These are phyloP conservation scores for Gossypioides kirkii DNA, from an alignment of 345 rosid species.

Conservation along the genomic window DNA sequence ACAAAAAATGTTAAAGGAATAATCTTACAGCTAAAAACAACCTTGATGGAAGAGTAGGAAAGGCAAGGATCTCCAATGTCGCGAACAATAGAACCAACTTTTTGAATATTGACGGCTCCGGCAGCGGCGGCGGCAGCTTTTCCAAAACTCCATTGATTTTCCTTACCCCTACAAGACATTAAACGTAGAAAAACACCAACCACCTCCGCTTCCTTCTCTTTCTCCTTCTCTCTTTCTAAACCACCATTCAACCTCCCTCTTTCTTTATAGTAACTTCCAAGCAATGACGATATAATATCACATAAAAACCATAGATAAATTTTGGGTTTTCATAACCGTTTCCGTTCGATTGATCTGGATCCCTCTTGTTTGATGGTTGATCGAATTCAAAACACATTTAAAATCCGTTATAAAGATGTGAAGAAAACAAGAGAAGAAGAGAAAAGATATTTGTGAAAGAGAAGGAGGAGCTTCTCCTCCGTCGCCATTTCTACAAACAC, in stretches of 20 bases:
- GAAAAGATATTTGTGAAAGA: conserved; percentile 21
- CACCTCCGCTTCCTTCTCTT: conserved; percentile 4
- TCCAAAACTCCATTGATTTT: conserved; percentile 71
- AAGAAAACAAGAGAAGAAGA: not conserved
- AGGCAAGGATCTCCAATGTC: conserved; percentile 86
- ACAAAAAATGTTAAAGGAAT: not conserved
- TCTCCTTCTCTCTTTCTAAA: conserved; percentile 18
- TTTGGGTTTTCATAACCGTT: not conserved
- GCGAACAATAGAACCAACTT: conserved; percentile 67
- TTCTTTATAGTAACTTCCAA: conserved; percentile 23
- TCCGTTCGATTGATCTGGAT: not conserved
- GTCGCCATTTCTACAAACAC: conserved; percentile 30
- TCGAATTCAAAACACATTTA: not conserved
- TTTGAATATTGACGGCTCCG: conserved; percentile 57
- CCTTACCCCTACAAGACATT: conserved; percentile 60
- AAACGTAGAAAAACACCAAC: conserved; percentile 23
- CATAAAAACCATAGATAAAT: not conserved
- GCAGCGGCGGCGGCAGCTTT: conserved; percentile 26
- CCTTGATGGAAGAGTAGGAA: conserved; percentile 64
- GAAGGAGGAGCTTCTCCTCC: conserved; percentile 47
- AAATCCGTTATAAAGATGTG: not conserved
- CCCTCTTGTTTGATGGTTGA: not conserved
- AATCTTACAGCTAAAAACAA: conserved; percentile 53
- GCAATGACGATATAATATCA: conserved; percentile 16
- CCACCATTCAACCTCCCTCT: conserved; percentile 21